Conservation (phyloP, 441 rosid genomes). For the Capsella rubella region DNA sequence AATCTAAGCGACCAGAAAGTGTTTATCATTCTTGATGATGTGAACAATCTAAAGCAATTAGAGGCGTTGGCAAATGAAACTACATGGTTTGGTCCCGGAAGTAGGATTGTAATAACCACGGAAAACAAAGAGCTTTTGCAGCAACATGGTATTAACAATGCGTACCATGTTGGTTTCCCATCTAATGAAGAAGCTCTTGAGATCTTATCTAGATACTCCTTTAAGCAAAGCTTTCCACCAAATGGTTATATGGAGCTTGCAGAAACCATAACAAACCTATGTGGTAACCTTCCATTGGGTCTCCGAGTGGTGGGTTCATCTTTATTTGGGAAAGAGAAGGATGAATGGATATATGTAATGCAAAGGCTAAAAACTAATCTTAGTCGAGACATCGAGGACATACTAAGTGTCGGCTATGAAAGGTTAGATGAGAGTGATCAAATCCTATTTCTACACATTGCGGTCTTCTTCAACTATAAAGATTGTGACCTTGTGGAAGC, state of each 20-base stretch:
- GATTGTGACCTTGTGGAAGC: not conserved
- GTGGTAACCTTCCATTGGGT: not conserved
- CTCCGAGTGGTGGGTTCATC: not conserved
- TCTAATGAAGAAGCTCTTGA: too few relatives aligned
- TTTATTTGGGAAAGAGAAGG: not conserved
- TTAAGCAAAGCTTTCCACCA: too few relatives aligned
- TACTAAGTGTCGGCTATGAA: not conserved
- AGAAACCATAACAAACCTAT: not conserved
- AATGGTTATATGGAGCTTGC: not conserved
- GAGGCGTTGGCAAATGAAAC: too few relatives aligned
- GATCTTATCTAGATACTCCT: too few relatives aligned
- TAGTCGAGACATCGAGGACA: not conserved
- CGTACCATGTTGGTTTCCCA: too few relatives aligned
- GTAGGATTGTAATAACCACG: too few relatives aligned
- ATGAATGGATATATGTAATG: not conserved
- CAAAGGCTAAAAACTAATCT: not conserved
- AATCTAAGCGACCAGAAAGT: not conserved
- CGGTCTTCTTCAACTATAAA: not conserved
- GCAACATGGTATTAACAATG: too few relatives aligned
- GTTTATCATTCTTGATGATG: too few relatives aligned
- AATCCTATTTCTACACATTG: not conserved
- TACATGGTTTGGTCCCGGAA: too few relatives aligned
- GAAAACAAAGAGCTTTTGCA: too few relatives aligned
- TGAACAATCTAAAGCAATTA: too few relatives aligned
- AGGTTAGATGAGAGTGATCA: conserved; percentile 12